phyloP scores from a whole-genome alignment of 2,329 filamentous ascomycete genomes.

The Ophiostoma ulmi region DNA sequence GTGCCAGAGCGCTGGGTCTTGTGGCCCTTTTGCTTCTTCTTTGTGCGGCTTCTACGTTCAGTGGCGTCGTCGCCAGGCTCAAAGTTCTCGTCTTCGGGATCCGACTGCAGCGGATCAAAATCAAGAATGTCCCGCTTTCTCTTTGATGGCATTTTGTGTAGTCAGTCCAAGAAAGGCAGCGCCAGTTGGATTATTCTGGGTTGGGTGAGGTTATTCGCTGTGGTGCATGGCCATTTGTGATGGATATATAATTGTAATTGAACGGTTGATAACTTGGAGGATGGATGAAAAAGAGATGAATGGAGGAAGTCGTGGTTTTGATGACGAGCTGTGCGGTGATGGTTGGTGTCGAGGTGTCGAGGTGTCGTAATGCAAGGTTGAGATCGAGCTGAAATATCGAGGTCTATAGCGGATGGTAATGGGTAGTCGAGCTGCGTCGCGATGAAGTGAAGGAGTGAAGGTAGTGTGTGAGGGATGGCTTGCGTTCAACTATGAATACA shows the following conservation, averaged over 20 bases:
- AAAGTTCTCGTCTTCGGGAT: slow-evolving; percentile 62
- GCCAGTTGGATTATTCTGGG: neutral
- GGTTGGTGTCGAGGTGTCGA: neutral
- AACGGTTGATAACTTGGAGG: neutral
- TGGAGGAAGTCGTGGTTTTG: neutral
- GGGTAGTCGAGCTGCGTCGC: neutral
- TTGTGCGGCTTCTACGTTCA: slow-evolving; percentile 39
- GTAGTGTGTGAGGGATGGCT: neutral
- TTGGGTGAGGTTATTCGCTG: neutral
- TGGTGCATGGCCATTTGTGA: slow-evolving; percentile 1
- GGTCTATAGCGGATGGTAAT: neutral
- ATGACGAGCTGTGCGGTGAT: neutral
- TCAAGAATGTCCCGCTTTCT: slow-evolving; percentile 53
- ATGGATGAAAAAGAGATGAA: neutral
- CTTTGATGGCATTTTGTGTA: slow-evolving; percentile 43
- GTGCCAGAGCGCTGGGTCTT: slow-evolving; percentile 27
- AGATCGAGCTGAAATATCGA: neutral
- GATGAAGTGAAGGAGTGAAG: neutral
- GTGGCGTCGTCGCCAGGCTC: slow-evolving; percentile 45
- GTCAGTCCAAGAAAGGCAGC: neutral
- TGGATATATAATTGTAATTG: neutral
- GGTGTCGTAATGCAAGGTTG: neutral
- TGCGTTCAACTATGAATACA: neutral
- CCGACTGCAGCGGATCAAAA: slow-evolving; percentile 63
- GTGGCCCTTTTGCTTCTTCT: slow-evolving; percentile 37